A percentile compares a stretch with the other conserved stretches of the same genome.
phyloP scores from a whole-genome alignment of 306 rosid genomes.

The Crataegus laevigata region DNA sequence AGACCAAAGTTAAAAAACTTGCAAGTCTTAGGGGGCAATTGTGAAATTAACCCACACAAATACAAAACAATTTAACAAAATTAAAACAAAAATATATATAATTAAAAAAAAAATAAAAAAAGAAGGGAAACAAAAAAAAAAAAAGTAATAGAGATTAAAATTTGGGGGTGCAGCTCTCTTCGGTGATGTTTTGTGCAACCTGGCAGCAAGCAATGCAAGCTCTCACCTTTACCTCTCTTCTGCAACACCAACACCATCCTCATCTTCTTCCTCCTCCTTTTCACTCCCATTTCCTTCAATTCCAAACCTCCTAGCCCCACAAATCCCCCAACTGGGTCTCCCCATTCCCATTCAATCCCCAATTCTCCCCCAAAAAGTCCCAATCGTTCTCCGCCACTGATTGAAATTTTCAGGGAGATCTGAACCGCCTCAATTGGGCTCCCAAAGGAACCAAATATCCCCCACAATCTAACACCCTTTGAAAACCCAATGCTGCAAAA shows the following conservation, averaged over 20 bases:
- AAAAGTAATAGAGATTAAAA: neutral
- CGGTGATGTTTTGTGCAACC: conserved; percentile 8
- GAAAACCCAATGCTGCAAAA: neutral
- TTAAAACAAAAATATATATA: neutral
- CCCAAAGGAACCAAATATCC: neutral
- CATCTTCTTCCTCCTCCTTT: neutral
- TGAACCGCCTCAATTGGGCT: neutral
- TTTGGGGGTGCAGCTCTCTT: neutral
- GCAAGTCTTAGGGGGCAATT: neutral
- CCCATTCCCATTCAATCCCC: neutral
- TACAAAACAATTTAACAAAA: neutral
- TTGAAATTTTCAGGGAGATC: neutral
- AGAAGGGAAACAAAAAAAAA: neutral
- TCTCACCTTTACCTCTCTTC: conserved; percentile 4
- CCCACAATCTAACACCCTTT: neutral
- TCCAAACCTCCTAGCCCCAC: neutral
- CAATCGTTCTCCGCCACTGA: neutral
- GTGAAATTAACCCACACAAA: neutral
- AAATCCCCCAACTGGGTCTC: neutral
- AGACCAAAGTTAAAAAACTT: too few relatives aligned
- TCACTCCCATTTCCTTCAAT: neutral
- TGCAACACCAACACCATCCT: neutral
- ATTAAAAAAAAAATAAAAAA: neutral
- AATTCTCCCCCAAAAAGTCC: neutral
- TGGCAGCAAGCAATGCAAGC: conserved; percentile 27